These are phyloP conservation scores for Amorphotheca resinae DNA, from an alignment of 495 filamentous ascomycete genomes.

Conservation along the genomic window DNA sequence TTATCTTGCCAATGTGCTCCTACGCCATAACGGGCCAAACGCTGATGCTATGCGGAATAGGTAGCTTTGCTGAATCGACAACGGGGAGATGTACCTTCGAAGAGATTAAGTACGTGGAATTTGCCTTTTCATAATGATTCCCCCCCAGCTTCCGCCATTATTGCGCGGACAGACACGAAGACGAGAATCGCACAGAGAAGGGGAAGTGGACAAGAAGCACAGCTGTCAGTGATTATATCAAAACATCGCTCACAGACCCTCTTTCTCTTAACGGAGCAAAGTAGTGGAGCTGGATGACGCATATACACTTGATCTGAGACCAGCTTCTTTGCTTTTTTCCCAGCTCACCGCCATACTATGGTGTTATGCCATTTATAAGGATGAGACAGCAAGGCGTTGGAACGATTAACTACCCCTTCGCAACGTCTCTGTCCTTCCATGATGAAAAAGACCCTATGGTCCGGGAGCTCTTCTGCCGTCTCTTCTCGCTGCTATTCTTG, in stretches of 20 bases:
- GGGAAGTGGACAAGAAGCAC: not conserved
- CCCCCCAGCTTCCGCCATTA: not conserved
- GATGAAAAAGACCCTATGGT: too few species aligned
- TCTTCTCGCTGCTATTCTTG: not conserved
- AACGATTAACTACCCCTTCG: too few species aligned
- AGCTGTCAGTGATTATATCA: conserved; percentile 20
- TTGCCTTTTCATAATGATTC: conserved; percentile 2
- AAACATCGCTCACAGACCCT: conserved; percentile 18
- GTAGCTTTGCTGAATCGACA: conserved; percentile 55
- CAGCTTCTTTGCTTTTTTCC: conserved; percentile 2
- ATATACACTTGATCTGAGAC: conserved; percentile 51
- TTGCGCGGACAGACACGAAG: not conserved
- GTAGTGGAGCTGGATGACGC: conserved; percentile 29
- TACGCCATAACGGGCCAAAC: too few species aligned
- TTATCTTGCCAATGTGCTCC: too few species aligned
- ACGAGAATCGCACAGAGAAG: not conserved
- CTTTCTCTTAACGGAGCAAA: conserved; percentile 18
- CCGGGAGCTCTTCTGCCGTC: too few species aligned
- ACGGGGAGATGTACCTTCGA: conserved; percentile 54
- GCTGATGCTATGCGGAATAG: conserved; percentile 32
- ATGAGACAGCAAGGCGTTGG: too few species aligned
- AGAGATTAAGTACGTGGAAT: conserved; percentile 53
- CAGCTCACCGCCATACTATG: too few species aligned
- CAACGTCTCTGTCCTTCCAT: too few species aligned
- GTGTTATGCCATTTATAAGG: too few species aligned